Evolutionary conservation across 2,329 filamentous ascomycete genomes (phyloP).

Genomic region (Emmonsiellopsis sp.): DNA sequence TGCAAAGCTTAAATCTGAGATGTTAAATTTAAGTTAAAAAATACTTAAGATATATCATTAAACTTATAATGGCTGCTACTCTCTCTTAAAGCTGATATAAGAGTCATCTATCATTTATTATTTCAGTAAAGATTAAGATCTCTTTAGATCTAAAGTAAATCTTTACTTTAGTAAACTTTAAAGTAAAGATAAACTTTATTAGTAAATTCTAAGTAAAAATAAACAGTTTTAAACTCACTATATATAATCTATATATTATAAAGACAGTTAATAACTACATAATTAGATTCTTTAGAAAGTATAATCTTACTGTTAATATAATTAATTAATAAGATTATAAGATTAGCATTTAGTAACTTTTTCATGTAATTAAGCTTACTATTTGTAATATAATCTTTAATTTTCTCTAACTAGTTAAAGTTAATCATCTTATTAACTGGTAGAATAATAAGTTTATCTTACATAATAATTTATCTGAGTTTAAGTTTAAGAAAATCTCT

Average conservation of each 20-base stretch:
- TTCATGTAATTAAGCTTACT: not conserved
- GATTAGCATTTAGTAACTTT: not conserved
- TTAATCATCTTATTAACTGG: not conserved
- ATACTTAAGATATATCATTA: not conserved
- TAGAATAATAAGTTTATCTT: not conserved
- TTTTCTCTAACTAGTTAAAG: not conserved
- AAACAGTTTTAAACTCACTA: not conserved
- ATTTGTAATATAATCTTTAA: not conserved
- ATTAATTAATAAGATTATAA: not conserved
- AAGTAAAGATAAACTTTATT: not conserved
- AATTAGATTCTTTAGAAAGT: not conserved
- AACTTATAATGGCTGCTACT: not conserved
- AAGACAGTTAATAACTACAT: not conserved
- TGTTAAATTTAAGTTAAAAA: not conserved
- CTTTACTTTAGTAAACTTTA: not conserved
- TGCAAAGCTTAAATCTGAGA: not conserved
- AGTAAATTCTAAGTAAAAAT: not conserved
- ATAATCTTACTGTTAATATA: not conserved
- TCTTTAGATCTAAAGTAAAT: not conserved
- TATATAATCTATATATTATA: not conserved
- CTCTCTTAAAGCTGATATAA: not conserved
- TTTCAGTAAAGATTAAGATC: not conserved
- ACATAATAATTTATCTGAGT: not conserved
- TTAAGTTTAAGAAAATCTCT: too few species aligned
- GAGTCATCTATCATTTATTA: not conserved